Evolutionary conservation across 805 yeast genomes (phyloP).

Genomic region (Peterozyma toletana): DNA sequence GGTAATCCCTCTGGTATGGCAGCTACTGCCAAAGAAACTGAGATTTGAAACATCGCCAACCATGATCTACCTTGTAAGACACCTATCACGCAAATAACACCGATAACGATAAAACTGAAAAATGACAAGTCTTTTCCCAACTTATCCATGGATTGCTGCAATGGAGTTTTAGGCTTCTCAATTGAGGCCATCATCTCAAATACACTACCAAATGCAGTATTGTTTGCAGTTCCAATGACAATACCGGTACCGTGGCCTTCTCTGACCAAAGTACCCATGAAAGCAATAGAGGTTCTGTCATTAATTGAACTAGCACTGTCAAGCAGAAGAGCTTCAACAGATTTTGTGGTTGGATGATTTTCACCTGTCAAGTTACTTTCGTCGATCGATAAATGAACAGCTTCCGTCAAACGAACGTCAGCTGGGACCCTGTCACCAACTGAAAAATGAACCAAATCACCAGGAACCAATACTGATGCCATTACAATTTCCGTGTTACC

Average conservation of each 20-base stretch:
- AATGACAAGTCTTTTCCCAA: conserved; percentile 86
- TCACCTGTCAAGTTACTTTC: conserved; percentile 97
- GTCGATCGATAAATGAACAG: conserved; percentile 79
- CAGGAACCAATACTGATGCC: conserved; percentile 89
- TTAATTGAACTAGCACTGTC: conserved; percentile 44
- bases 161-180: conserved; percentile 96
- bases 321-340: conserved; percentile 34
- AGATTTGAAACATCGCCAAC: conserved; percentile 97
- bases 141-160: conserved; percentile 92
- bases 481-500: conserved; percentile 74
- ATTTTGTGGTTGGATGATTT: conserved; percentile 76
- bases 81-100: conserved; percentile 86
- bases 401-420: conserved; percentile 73
- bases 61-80: conserved; percentile 87
- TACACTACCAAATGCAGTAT: conserved; percentile 91
- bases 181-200: conserved; percentile 93
- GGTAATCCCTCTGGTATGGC: conserved; percentile 99
- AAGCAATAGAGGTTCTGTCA: conserved; percentile 75
- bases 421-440: conserved; percentile 98
- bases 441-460: conserved; percentile 82
- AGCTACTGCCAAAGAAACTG: conserved; percentile 96
- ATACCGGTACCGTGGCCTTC: conserved; percentile 94
- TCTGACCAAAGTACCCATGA: conserved; percentile 95
- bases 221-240: conserved; percentile 82
- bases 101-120: conserved; percentile 81